Base-by-base conservation (phyloP, 2,329 filamentous ascomycete genomes). In the Aspergillus ochraceoroseus region DNA sequence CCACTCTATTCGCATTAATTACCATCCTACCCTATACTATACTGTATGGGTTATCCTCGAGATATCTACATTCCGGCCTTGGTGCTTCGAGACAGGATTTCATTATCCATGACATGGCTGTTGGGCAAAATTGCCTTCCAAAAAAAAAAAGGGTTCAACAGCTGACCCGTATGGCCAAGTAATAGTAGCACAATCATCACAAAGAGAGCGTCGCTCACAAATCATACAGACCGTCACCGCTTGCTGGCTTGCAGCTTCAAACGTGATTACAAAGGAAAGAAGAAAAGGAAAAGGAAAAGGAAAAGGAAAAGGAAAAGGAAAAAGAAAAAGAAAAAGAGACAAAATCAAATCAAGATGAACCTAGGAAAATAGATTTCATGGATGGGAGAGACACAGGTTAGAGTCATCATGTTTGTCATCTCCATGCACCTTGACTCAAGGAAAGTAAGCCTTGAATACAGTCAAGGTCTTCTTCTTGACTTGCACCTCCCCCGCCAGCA, bases 371-470 rank as follows among this genome's bases (percentile, higher is more conserved):
- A 20, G 22, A n/a, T n/a, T 23, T 8, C 35, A 26, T 23, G 29
- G 22, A 23, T 8, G 7, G 1, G 17, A 28, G 28, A 29, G 17
- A 32, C 15, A 26, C 14, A 32, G 25, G 27, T 31, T 32, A 11
- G 22, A 19, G 11, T 17, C 18, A n/a, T 14, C 14, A 23, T 14
- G 20, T 29, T 26, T 38, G 25, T 76, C 66, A 84, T 57, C 79
- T 76, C 88, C 89, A 95, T 58, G 87, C 87, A n/a, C 89, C 90
- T 66, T 94, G 86, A 56, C 87, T 94, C 31, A 96, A 72, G 35
- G 86, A 90, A 48, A 95, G 64, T 49, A 96, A 67, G n/a, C 87
- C 87, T 39, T 90, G 87, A 32, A 95, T 83, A 58, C 87, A 94
- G 59, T 94, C 87, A 62, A 94, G 73, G 59, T 95, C 90, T 41